Base-by-base conservation (phyloP, 192 early-diverging fungal genomes). In the Umbelopsis sp. region DNA sequence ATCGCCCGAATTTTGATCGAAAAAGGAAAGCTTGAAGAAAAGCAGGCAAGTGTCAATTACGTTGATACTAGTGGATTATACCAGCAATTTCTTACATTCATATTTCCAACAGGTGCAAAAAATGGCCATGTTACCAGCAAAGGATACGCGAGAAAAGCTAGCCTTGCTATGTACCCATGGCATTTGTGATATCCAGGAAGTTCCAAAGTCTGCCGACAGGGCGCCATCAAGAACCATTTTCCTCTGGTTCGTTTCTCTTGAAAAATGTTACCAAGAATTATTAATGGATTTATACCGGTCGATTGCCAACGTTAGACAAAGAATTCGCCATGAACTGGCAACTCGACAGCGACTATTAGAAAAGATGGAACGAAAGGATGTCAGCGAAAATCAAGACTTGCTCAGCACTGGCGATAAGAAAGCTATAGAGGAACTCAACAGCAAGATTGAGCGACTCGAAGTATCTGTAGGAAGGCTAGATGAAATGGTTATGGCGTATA, bases 21-120 rank as follows among this genome's bases (percentile, higher is more conserved):
- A 49, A 91, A 89, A 76, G 87, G 89, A 20, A 91, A 91, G 77
- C 80, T 94, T 65, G 92, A 94, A 76, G 92, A 94, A 68, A 89
- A 90, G 67, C 69, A 82, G 45, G 74, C 71, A 22, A 26, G 74
- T 51, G n/a, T 14, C 41, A 22, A 41, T 73, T 8, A 10, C 10
- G 26, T 49, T 2, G 22, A 20, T 43, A 12, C 1, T 34, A 5
- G 43, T 68, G 7, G 8, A 25, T 9, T 26, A 45, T 12, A 22
- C 22, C 8, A 10, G 36, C 22, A n/a, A 53, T 41, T n/a, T 16
- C 14, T 65, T 11, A 65, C 20, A 31, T 70, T 22, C 14, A 3
- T 29, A 3, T 44, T 52, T 31, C 49, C 24, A 24, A 38, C 43
- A 80, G 68, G 81, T 94, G 34, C 80, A 87, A 24, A 86, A 88